Evolutionary conservation across 352 stramenopile species (phyloP), one percentile per base, ranked within the genome.

Genomic region (Phytopythium cucurbitacearum): DNA sequence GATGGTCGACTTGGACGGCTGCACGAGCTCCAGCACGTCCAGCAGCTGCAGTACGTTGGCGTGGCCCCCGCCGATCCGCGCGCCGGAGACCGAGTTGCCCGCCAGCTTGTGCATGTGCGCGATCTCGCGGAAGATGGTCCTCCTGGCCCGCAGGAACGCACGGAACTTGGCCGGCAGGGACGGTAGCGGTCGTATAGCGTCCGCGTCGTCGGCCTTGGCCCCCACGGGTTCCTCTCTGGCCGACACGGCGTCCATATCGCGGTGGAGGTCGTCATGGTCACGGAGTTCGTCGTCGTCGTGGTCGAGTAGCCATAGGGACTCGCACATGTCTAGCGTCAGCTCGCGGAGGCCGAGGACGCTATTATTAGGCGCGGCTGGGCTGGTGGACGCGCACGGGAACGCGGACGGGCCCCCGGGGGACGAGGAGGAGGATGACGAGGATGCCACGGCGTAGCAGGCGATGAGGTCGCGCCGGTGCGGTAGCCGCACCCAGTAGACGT

Each of bases 31-130:
- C 38, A 98, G 72, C 47, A 98, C 95, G 71, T 98, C 91, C 59
- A 96, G 98, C 4, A 99, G 67, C 70, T 98, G 88, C 38, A 98
- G 75, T 11, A 99, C 93, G 60, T 99, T 98, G 28, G 70, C 66
- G 60, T 98, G 95, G n/a, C 93, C 87, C 33, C 89, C 70, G 45
- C 76, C 73, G 46, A 76, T 80, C 65, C 95, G 54, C 36, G 79
- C 67, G 1, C 84, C 81, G 13, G 73, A 85, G 13, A 90, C 68
- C 11, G 76, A 89, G 55, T 94, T 91, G 39, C 85, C 85, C 35
- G 85, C 91, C 45, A 94, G 73, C 49, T 91, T 89, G 72, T 94
- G 77, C 96, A 98, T 98, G 65, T 98, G 95, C 11, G 91, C 81
- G 45, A 98, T 98, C 69, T 99, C 96, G 9, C 96, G 90, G 46